Conservation (phyloP, 163 green algal species). For the Trebouxia gelatinosa region DNA sequence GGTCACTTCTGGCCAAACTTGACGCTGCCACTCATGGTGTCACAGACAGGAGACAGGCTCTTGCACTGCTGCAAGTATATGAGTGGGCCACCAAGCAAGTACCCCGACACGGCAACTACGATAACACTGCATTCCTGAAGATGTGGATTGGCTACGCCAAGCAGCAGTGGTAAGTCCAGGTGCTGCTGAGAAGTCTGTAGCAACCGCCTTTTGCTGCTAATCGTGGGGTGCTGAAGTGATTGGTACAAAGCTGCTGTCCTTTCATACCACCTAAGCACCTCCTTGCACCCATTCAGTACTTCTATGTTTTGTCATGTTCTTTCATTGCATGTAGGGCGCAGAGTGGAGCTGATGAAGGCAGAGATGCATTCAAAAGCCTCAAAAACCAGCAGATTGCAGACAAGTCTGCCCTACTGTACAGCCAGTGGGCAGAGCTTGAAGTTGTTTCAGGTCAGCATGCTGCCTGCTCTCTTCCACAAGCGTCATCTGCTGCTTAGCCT, state of each 20-base stretch:
- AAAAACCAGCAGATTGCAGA: slow-evolving; percentile 70
- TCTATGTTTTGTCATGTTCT: no score
- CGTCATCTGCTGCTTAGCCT: not conserved
- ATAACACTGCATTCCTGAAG: slow-evolving; percentile 62
- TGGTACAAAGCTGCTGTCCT: no score
- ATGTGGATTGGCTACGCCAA: slow-evolving; percentile 82
- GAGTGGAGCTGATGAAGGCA: slow-evolving; percentile 70
- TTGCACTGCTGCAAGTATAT: slow-evolving; percentile 68
- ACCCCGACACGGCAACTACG: slow-evolving; percentile 54
- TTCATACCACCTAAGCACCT: no score
- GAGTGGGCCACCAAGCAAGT: slow-evolving; percentile 70
- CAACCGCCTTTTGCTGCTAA: no score
- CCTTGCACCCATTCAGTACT: no score
- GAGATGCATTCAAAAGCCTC: slow-evolving; percentile 87
- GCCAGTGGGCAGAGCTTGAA: slow-evolving; percentile 81
- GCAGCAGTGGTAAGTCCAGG: slow-evolving; percentile 79
- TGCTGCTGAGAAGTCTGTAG: no score
- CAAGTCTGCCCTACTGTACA: slow-evolving; percentile 64
- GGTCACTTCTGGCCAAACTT: slow-evolving; percentile 47
- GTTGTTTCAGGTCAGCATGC: slow-evolving; percentile 21
- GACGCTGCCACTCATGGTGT: no score
- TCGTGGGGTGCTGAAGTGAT: no score
- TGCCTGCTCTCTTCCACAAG: not conserved
- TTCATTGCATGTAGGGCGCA: not conserved
- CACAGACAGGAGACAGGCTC: slow-evolving; percentile 11